A percentile compares a stretch with the other conserved stretches of the same genome.
phyloP scores from a whole-genome alignment of 768 basidiomycete genomes.

The Macrocybe gigantea region DNA sequence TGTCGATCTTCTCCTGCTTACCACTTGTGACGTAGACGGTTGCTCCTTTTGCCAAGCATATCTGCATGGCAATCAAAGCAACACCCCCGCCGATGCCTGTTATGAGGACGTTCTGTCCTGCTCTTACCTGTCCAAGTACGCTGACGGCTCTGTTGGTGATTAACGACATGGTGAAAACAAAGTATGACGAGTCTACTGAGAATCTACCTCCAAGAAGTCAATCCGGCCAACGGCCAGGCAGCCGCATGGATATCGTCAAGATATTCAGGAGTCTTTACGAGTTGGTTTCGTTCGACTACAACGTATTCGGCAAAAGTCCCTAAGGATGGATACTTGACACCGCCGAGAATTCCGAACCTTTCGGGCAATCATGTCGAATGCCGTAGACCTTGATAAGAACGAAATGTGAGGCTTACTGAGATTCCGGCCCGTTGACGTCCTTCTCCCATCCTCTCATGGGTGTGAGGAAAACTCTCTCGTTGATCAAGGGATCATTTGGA shows the following conservation, averaged over 20 bases:
- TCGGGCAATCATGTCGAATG: neutral
- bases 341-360: slow-evolving; percentile 68
- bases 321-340: slow-evolving; percentile 40
- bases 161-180: slow-evolving; percentile 1
- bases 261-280: slow-evolving; percentile 61
- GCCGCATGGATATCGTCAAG: slow-evolving; percentile 63
- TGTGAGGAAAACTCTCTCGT: slow-evolving; percentile 66
- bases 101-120: slow-evolving; percentile 70
- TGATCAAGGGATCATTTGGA: slow-evolving; percentile 47
- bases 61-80: slow-evolving; percentile 68
- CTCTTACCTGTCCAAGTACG: slow-evolving; percentile 56
- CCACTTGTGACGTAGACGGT: slow-evolving; percentile 82
- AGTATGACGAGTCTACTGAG: neutral
- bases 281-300: slow-evolving; percentile 62
- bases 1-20: slow-evolving; percentile 59
- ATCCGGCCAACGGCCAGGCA: slow-evolving; percentile 71
- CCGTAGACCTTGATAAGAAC: neutral
- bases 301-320: slow-evolving; percentile 80
- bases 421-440: slow-evolving; percentile 61
- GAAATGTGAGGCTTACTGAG: slow-evolving; percentile 31
- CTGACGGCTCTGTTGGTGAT: slow-evolving; percentile 45
- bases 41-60: slow-evolving; percentile 70
- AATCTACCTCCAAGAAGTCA: slow-evolving; percentile 80
- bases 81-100: slow-evolving; percentile 85
- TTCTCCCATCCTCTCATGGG: slow-evolving; percentile 76